Evolutionary conservation across 495 filamentous ascomycete species (phyloP).

Genomic region (Lasiosphaeriaceae sp.): DNA sequence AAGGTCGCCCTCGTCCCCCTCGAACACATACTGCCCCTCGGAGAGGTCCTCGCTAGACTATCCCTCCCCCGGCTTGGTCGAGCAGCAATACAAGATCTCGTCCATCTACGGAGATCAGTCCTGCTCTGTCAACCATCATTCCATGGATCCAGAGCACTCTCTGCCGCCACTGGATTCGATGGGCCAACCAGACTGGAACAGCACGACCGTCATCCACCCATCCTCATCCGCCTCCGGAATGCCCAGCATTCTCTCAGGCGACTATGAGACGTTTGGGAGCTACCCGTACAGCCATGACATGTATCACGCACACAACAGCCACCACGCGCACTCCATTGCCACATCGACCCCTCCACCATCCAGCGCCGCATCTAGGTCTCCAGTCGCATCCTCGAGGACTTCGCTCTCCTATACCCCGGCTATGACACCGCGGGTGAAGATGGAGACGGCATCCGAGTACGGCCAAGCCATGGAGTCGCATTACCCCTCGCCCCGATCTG

Average conservation of each 20-base stretch:
- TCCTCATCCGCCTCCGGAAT: slow-evolving; percentile 36
- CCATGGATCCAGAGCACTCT: slow-evolving; percentile 38
- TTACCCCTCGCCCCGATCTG: slow-evolving; percentile 45
- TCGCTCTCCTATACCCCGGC: slow-evolving; percentile 34
- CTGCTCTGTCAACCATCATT: slow-evolving; percentile 30
- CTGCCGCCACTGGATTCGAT: slow-evolving; percentile 43
- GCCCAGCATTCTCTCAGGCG: slow-evolving; percentile 47
- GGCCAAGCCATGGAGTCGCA: slow-evolving; percentile 39
- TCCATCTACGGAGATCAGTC: slow-evolving; percentile 42
- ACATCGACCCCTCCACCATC: slow-evolving; percentile 39
- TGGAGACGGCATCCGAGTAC: slow-evolving; percentile 44
- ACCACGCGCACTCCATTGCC: slow-evolving; percentile 40
- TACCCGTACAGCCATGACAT: slow-evolving; percentile 48
- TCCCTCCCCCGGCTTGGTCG: slow-evolving; percentile 40
- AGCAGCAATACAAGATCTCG: slow-evolving; percentile 45
- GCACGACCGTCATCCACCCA: slow-evolving; percentile 32
- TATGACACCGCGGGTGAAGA: slow-evolving; percentile 48
- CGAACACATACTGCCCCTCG: slow-evolving; percentile 45
- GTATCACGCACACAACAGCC: slow-evolving; percentile 40
- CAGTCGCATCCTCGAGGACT: slow-evolving; percentile 31
- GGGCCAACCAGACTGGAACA: slow-evolving; percentile 41
- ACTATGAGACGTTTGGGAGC: slow-evolving; percentile 50
- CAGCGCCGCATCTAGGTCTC: slow-evolving; percentile 41
- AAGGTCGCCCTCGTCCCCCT: slow-evolving; percentile 44
- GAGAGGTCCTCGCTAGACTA: slow-evolving; percentile 45